Conservation (phyloP, 2,329 filamentous ascomycete genomes). For the Triangularia verruculosa region DNA sequence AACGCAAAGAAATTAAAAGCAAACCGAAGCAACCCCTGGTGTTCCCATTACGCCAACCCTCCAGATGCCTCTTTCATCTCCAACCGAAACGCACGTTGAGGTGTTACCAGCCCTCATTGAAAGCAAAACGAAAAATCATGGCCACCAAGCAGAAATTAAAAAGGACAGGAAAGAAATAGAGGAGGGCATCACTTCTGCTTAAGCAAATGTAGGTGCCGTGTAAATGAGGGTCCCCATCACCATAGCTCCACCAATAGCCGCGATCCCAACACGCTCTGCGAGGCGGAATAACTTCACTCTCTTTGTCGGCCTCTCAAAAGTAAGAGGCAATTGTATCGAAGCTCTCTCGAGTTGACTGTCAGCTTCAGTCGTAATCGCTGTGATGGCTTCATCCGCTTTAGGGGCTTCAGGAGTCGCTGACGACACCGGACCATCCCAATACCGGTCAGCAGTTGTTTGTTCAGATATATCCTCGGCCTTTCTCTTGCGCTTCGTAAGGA, state of each 20-base stretch:
- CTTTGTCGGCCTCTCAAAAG: slow-evolving; percentile 29
- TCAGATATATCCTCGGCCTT: slow-evolving; percentile 34
- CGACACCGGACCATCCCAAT: slow-evolving; percentile 8
- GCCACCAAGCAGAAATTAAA: background rate
- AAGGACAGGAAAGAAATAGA: background rate
- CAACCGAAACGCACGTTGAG: background rate
- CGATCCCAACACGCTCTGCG: slow-evolving; percentile 36
- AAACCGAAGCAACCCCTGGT: background rate
- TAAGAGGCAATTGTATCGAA: background rate
- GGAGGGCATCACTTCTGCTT: slow-evolving; percentile 2
- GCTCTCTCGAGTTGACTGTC: background rate
- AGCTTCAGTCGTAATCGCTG: background rate
- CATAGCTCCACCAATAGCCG: slow-evolving; percentile 37
- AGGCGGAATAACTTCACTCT: slow-evolving; percentile 29
- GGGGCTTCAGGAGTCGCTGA: background rate
- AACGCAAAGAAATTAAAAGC: background rate
- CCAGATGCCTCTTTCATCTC: background rate
- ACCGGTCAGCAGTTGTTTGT: slow-evolving; percentile 22
- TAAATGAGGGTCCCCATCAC: slow-evolving; percentile 39
- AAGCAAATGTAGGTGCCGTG: slow-evolving; percentile 37
- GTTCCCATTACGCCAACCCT: background rate
- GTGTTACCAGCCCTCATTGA: background rate
- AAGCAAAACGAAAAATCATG: background rate
- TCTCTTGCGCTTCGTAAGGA: slow-evolving; percentile 28
- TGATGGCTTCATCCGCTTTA: background rate